Evolutionary conservation across 352 stramenopile genomes (phyloP).

Genomic region (Thalassiosira livingstoniorum): DNA sequence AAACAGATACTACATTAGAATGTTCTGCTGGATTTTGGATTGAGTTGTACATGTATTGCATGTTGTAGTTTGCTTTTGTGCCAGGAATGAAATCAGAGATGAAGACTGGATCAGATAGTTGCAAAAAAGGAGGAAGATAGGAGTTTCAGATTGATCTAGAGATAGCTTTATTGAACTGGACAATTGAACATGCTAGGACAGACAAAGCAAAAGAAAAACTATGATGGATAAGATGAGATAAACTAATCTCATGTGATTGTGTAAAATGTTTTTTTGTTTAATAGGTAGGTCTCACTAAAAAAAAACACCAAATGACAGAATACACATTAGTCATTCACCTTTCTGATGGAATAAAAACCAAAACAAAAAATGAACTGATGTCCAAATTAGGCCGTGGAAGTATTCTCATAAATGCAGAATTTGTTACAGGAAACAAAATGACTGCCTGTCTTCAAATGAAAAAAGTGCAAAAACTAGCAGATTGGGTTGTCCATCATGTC

Average conservation of each 20-base stretch:
- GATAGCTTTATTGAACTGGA: background rate
- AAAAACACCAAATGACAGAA: background rate
- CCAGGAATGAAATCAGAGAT: background rate
- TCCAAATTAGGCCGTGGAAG: background rate
- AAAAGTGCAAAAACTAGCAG: background rate
- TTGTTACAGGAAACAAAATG: background rate
- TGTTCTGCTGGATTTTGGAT: background rate
- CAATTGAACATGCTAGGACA: background rate
- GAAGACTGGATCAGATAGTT: background rate
- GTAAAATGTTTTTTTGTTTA: slow-evolving; percentile 2
- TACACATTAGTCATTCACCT: too few species aligned
- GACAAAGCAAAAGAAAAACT: background rate
- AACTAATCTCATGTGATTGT: slow-evolving; percentile 2
- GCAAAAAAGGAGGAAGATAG: background rate
- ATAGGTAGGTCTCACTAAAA: background rate
- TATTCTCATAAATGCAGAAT: background rate
- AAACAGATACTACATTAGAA: background rate
- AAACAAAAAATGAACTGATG: background rate
- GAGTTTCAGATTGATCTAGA: slow-evolving; percentile 4
- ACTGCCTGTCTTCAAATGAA: background rate
- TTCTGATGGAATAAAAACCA: background rate
- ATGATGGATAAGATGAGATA: background rate
- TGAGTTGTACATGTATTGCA: background rate
- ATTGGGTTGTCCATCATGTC: background rate
- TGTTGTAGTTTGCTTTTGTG: background rate